Conservation (phyloP, 2,329 filamentous ascomycete genomes). For the Xylariaceae sp. region DNA sequence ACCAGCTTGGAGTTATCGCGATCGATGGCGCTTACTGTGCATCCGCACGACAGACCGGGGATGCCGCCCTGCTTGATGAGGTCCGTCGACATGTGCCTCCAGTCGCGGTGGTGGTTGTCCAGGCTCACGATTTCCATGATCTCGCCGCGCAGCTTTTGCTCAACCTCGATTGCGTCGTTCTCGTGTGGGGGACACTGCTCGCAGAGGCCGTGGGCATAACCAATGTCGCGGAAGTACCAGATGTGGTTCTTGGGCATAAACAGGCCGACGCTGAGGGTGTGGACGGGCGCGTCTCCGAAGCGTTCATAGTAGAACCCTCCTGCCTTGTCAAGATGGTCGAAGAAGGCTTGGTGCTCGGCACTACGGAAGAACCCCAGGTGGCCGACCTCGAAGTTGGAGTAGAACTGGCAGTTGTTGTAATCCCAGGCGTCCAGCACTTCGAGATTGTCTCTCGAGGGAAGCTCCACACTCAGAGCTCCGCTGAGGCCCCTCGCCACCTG, state of each 20-base stretch:
- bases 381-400: constrained; percentile 55
- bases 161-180: constrained; percentile 14
- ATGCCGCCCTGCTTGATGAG: constrained; percentile 37
- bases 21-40: constrained; percentile 43
- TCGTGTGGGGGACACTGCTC: constrained; percentile 35
- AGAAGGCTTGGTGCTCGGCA: constrained; percentile 45
- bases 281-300: constrained; percentile 48
- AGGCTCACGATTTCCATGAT: constrained; percentile 22
- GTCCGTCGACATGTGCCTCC: constrained; percentile 39
- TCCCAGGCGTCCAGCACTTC: constrained; percentile 31
- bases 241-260: constrained; percentile 50
- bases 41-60: constrained; percentile 36
- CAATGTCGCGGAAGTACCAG: constrained; percentile 49
- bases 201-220: constrained; percentile 45
- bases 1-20: constrained; percentile 47
- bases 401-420: constrained; percentile 51
- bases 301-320: constrained; percentile 49
- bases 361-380: constrained; percentile 50
- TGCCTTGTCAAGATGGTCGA: constrained; percentile 47
- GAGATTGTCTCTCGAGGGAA: constrained; percentile 2
- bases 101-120: constrained; percentile 33
- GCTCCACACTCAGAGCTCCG: background rate
- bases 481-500: constrained; percentile 25
- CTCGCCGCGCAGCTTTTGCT: constrained; percentile 13
- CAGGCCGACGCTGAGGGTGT: constrained; percentile 54